A percentile compares a stretch with the other conserved stretches of the same genome.
These are phyloP conservation scores for Agapanthus africanus DNA, from an alignment of 106 monocot genomes.

Conservation along the genomic window DNA sequence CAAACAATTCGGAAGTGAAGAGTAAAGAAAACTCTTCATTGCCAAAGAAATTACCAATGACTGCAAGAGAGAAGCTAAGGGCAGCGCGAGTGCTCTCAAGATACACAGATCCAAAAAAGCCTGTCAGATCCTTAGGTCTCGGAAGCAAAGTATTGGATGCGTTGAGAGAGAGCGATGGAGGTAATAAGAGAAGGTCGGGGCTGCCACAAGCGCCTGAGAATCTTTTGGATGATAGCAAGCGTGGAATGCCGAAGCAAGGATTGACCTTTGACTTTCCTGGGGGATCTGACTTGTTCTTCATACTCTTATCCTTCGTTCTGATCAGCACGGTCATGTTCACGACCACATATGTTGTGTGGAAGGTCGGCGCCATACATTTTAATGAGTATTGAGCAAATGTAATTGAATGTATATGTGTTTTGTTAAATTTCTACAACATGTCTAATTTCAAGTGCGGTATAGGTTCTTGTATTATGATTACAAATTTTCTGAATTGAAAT, in stretches of 20 bases:
- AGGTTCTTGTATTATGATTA: no score
- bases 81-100: constrained; percentile 71
- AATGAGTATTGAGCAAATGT: constrained; percentile 44
- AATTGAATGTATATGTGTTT: no score
- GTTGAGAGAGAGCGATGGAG: constrained; percentile 28
- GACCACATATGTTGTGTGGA: constrained; percentile 85
- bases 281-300: constrained; percentile 45
- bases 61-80: constrained; percentile 74
- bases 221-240: constrained; percentile 70
- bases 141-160: constrained; percentile 70
- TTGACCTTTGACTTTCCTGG: constrained; percentile 53
- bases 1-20: constrained; percentile 2
- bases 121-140: constrained; percentile 20
- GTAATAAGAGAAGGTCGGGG: constrained; percentile 43
- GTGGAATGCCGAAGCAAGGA: constrained; percentile 49
- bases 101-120: constrained; percentile 49
- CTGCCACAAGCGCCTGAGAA: constrained; percentile 81
- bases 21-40: constrained; percentile 3
- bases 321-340: constrained; percentile 77
- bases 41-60: constrained; percentile 41
- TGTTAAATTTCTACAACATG: no score
- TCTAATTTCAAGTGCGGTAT: no score
- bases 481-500: no score
- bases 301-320: constrained; percentile 58
- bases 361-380: constrained; percentile 79